phyloP scores from a whole-genome alignment of 257 asterid species.

The Scutellaria minor region DNA sequence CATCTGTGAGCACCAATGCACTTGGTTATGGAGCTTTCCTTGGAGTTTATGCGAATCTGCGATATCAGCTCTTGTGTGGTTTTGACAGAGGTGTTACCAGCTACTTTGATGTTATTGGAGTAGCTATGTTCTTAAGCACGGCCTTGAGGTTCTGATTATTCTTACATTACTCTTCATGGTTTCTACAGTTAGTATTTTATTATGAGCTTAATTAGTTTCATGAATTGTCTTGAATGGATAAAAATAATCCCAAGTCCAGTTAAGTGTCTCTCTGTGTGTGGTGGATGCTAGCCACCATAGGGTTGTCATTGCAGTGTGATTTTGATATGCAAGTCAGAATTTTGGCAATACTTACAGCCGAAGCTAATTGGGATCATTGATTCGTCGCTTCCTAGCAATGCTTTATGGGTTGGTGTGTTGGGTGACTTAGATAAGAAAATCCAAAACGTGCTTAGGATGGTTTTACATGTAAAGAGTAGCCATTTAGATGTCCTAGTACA shows the following conservation, averaged over 20 bases:
- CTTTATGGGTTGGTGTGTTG: too few relatives aligned
- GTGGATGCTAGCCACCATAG: neutral
- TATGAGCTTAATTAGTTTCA: constrained; percentile 25
- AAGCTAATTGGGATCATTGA: neutral
- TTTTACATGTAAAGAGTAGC: too few relatives aligned
- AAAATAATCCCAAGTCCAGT: neutral
- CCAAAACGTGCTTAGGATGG: too few relatives aligned
- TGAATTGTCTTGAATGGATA: neutral
- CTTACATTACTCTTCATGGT: constrained; percentile 5
- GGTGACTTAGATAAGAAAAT: too few relatives aligned
- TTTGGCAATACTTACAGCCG: neutral
- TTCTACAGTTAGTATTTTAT: neutral
- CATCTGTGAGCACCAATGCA: constrained; percentile 88
- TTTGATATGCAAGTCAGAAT: neutral
- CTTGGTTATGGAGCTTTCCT: constrained; percentile 98
- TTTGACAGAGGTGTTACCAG: constrained; percentile 69
- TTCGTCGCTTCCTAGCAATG: neutral
- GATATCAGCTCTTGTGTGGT: constrained; percentile 89
- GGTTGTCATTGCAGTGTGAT: neutral
- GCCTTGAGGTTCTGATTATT: constrained; percentile 63
- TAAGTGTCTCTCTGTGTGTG: neutral
- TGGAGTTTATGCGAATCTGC: constrained; percentile 88
- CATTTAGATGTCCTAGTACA: too few relatives aligned
- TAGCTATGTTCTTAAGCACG: constrained; percentile 75
- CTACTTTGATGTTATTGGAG: constrained; percentile 95